Percentiles rank a stretch among this genome's conserved stretches.
These are phyloP conservation scores for Megacollybia marginata DNA, from an alignment of 768 basidiomycete species.

Conservation along the genomic window DNA sequence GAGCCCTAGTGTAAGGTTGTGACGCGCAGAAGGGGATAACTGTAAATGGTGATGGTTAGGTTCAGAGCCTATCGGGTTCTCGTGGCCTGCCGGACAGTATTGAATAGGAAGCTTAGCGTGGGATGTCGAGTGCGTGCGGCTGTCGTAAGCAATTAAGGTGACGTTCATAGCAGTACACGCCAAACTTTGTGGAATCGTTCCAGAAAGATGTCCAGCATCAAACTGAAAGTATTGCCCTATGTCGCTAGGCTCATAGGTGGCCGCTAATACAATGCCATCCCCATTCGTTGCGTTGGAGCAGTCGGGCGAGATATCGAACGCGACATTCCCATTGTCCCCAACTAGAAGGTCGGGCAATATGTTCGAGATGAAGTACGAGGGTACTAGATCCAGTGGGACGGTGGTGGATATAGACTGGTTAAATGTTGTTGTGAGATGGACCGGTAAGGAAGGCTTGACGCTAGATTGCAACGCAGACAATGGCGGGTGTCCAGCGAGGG, in stretches of 20 bases:
- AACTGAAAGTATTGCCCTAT: constrained; percentile 48
- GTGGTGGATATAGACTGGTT: constrained; percentile 62
- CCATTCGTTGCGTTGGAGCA: constrained; percentile 41
- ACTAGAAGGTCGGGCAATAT: constrained; percentile 50
- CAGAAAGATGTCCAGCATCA: constrained; percentile 35
- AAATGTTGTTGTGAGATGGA: constrained; percentile 53
- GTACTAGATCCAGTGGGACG: constrained; percentile 57
- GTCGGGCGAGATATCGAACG: constrained; percentile 47
- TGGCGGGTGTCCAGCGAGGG: constrained; percentile 62
- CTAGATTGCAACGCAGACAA: constrained; percentile 24
- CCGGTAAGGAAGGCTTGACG: constrained; percentile 38
- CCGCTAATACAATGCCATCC: constrained; percentile 46
- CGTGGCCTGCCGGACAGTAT: no score
- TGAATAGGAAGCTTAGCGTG: constrained; percentile 48
- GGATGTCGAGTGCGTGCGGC: constrained; percentile 61
- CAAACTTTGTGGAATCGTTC: constrained; percentile 40
- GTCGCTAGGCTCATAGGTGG: constrained; percentile 44
- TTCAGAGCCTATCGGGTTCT: background rate
- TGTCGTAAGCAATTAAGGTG: constrained; percentile 65
- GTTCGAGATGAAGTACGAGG: constrained; percentile 63
- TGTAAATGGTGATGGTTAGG: constrained; percentile 22
- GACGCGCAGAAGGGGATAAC: constrained; percentile 35
- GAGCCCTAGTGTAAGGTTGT: constrained; percentile 48
- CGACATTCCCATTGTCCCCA: constrained; percentile 40
- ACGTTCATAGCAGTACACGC: constrained; percentile 33